A percentile compares a stretch with the other conserved stretches of the same genome.
Evolutionary conservation across 2,329 filamentous ascomycete species (phyloP).

Genomic region (Microsporum canis): DNA sequence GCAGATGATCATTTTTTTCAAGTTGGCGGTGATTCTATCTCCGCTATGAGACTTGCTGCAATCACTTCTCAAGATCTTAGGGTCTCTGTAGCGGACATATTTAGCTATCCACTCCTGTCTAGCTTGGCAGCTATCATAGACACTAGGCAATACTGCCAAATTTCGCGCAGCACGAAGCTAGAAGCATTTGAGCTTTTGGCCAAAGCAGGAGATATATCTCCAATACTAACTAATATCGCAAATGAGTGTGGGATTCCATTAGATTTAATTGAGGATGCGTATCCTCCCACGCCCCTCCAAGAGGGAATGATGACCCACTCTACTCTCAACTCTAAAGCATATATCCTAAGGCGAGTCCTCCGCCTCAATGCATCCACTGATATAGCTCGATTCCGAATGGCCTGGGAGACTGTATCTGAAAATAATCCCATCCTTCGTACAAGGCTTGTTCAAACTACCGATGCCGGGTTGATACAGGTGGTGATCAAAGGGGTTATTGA

Average conservation of each 20-base stretch:
- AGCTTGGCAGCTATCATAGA: not conserved
- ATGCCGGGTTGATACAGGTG: slow-evolving; percentile 7
- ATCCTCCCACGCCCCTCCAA: slow-evolving; percentile 31
- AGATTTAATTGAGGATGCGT: slow-evolving; percentile 25
- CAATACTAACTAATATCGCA: not conserved
- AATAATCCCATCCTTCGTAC: slow-evolving; percentile 3
- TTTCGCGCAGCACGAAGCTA: not conserved
- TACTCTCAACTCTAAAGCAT: not conserved
- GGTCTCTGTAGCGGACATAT: slow-evolving; percentile 5
- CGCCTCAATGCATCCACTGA: not conserved
- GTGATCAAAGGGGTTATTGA: slow-evolving; percentile 17
- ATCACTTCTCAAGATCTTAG: not conserved
- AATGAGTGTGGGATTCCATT: not conserved
- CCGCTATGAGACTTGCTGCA: slow-evolving; percentile 3
- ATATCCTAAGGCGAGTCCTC: not conserved
- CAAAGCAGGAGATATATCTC: not conserved
- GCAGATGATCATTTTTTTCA: slow-evolving; percentile 3
- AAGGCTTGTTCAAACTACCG: not conserved
- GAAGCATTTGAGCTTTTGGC: not conserved
- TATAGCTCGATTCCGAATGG: not conserved
- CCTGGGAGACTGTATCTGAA: not conserved
- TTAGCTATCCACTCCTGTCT: not conserved
- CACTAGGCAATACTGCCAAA: not conserved
- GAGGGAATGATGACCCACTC: slow-evolving; percentile 24
- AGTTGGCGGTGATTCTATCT: slow-evolving; percentile 7